Evolutionary conservation across 2,329 filamentous ascomycete species (phyloP).

Genomic region (Coniochaeta hoffmannii): DNA sequence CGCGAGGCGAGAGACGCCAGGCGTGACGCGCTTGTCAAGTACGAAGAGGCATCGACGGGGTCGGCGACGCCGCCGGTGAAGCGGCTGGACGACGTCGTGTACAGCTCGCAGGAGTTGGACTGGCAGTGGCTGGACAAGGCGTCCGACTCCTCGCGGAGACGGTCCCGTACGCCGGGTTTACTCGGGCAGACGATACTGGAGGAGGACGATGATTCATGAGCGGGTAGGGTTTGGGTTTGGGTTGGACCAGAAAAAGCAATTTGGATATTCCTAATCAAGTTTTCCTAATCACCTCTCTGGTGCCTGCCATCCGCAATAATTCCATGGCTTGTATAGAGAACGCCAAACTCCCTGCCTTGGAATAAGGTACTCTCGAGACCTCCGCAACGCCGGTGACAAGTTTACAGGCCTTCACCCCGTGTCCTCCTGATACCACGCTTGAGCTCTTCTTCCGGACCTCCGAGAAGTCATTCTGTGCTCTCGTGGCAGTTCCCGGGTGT

Average conservation of each 20-base stretch:
- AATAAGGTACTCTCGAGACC: background rate
- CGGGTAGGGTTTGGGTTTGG: too few species aligned
- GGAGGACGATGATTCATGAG: constrained; percentile 56
- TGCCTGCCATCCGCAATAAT: background rate
- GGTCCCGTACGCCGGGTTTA: constrained; percentile 40
- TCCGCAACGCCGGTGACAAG: too few species aligned
- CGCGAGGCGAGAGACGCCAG: background rate
- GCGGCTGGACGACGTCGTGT: constrained; percentile 9
- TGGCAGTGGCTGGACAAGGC: constrained; percentile 27
- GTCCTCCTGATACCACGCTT: too few species aligned
- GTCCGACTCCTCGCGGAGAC: constrained; percentile 26
- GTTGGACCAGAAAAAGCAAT: constrained; percentile 6
- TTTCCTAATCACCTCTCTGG: background rate
- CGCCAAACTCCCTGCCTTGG: background rate
- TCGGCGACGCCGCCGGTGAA: background rate
- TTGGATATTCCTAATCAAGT: background rate
- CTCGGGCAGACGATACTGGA: constrained; percentile 63
- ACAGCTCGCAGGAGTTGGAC: constrained; percentile 26
- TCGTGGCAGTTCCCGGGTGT: too few species aligned
- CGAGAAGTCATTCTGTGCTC: too few species aligned
- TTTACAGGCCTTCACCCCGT: background rate
- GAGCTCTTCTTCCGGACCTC: too few species aligned
- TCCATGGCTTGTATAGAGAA: background rate
- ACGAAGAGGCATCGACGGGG: constrained; percentile 9
- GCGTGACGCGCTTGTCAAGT: constrained; percentile 3